Evolutionary conservation across 805 yeast genomes (phyloP).

Genomic region (Yamadazyma sp.): DNA sequence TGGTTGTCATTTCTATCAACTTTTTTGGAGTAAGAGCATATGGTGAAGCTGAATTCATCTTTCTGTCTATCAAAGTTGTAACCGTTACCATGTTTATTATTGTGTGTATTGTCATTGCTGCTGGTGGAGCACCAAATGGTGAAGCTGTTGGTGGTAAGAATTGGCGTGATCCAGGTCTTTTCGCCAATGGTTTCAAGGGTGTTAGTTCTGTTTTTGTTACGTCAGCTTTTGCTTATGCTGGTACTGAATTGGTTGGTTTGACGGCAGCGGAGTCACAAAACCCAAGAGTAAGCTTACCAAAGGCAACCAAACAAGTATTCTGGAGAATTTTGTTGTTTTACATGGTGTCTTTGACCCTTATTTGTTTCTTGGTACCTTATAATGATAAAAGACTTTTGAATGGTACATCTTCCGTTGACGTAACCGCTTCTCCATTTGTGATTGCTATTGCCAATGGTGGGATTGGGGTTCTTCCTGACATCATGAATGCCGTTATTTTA

Average conservation of each 20-base stretch:
- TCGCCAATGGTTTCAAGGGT: constrained; percentile 48
- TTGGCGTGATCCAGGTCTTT: constrained; percentile 57
- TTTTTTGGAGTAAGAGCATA: constrained; percentile 57
- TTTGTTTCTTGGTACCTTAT: constrained; percentile 74
- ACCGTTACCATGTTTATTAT: constrained; percentile 58
- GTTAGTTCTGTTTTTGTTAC: constrained; percentile 43
- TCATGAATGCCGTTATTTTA: constrained; percentile 69
- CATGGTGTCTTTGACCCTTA: constrained; percentile 51
- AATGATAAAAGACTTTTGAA: constrained; percentile 45
- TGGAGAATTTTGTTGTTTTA: constrained; percentile 79
- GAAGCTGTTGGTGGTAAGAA: constrained; percentile 50
- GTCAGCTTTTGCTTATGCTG: constrained; percentile 56
- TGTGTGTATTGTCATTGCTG: constrained; percentile 43
- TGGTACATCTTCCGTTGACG: constrained; percentile 52
- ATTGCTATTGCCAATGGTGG: constrained; percentile 69
- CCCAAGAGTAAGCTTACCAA: constrained; percentile 66
- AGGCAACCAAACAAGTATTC: constrained; percentile 77
- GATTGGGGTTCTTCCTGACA: constrained; percentile 63
- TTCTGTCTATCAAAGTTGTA: constrained; percentile 62
- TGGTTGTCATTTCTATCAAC: constrained; percentile 45
- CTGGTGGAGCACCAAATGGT: constrained; percentile 49
- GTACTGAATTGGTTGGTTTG: constrained; percentile 52
- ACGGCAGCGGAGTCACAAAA: constrained; percentile 62
- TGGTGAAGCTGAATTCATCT: constrained; percentile 64
- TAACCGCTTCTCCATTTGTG: constrained; percentile 71